Evolutionary conservation across 768 basidiomycete species (phyloP), one percentile per base, ranked within the genome.

Genomic region (Rhodotorula kratochvilovae): DNA sequence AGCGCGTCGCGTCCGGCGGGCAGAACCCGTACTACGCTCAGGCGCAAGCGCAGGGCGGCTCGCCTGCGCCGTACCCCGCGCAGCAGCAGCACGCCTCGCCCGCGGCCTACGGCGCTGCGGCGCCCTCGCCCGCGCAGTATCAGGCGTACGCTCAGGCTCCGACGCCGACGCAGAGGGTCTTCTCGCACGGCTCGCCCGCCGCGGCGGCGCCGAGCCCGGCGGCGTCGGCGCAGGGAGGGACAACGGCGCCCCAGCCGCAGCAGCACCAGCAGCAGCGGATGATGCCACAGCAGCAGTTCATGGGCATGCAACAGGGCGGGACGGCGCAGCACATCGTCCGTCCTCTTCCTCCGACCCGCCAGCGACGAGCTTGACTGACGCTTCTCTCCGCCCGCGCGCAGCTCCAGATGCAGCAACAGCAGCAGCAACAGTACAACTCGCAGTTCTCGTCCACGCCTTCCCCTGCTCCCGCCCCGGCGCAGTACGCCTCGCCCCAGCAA

Each of bases 201-300:
- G 48, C 29, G 31, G 39, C 29, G 5, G 46, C 56, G 19, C 48
- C 57, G 2, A 31, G 36, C 1, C n/a, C 35, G 13, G n/a, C 57
- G 0, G 8, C 29, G 35, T 21, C 39, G 19, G 35, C 6, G 3
- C 63, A 42, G 0, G 63, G 23, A 11, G 31, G 21, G 6, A 33
- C 50, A 25, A 21, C 42, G 21, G 42, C 25, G 39, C 36, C 63
- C 17, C 63, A 42, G 33, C 54, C 56, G 29, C 64, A 67, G 17
- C 58, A 59, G 29, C 66, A 66, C 21, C 64, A 67, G 17, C 58
- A 59, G 29, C 66, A 66, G 59, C 66, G 60, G 50, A 35, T 36
- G 16, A 23, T 39, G 27, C 25, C 7, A 35, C 33, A 50, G 46
- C 61, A 53, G 35, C 45, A 50, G 43, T 25, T 21, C 29, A 0